phyloP scores from a whole-genome alignment of 305 asterid genomes.

The Solanum aculeatissimum region DNA sequence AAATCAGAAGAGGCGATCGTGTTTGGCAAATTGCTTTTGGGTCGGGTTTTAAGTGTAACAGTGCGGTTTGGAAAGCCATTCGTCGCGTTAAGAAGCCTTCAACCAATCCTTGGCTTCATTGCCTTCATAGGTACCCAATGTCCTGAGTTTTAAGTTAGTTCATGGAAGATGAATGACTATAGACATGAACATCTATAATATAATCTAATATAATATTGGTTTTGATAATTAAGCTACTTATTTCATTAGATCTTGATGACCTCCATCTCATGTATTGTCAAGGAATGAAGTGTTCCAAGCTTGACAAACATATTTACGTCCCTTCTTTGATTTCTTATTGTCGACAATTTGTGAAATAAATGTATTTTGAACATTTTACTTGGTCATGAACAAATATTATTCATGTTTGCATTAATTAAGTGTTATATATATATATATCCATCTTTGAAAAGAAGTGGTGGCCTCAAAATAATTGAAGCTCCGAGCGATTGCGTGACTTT shows the following conservation, averaged over 20 bases:
- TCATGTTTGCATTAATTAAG: background rate
- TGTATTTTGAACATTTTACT: background rate
- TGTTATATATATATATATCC: too few relatives aligned
- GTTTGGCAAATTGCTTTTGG: constrained; percentile 88
- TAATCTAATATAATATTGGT: background rate
- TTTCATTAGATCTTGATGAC: background rate
- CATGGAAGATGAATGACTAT: background rate
- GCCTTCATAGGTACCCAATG: constrained; percentile 43
- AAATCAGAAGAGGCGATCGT: constrained; percentile 56
- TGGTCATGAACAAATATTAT: background rate
- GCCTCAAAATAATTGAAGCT: too few relatives aligned
- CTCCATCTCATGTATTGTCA: background rate
- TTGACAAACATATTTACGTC: background rate
- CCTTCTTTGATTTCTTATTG: background rate
- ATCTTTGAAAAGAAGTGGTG: too few relatives aligned
- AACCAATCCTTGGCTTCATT: constrained; percentile 70
- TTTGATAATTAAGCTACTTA: background rate
- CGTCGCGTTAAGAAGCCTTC: constrained; percentile 26
- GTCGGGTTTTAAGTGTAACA: constrained; percentile 89
- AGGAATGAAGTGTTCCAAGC: background rate
- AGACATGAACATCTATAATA: background rate
- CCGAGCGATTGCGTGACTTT: too few relatives aligned
- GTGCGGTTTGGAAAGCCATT: constrained; percentile 79
- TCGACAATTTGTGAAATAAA: background rate
- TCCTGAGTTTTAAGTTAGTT: background rate